Base-by-base conservation (phyloP, 176 grass and related monocot genomes). In the Bonia amplexicaulis region DNA sequence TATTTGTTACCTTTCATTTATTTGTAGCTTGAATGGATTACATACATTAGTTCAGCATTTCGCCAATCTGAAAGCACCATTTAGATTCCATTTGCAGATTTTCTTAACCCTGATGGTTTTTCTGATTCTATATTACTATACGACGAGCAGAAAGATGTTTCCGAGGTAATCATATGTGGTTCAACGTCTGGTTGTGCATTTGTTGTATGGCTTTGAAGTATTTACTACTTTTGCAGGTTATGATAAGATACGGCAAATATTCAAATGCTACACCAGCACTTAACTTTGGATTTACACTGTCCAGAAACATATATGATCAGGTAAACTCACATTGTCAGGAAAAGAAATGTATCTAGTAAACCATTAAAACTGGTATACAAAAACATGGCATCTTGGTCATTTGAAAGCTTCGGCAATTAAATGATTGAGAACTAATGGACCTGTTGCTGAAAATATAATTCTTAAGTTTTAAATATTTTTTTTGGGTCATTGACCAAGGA, bases 11-110 rank as follows among this genome's bases (percentile, higher is more conserved):
- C 65, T 76, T 12, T 20, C 69, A 46, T 60, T 66, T n/a, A 17
- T 87, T 31, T 82, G 29, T 15, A 82, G 61, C 39, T 73, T 17
- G 12, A 83, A 81, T 22, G 20, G 27, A 88, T 48, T 73, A 0
- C 27, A 52, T 74, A 29, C 16, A 52, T 62, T 58, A 9, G 61
- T 51, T 60, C 62, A 29, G 51, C 19, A 74, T 66, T 69, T 46
- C 44, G 22, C 76, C 31, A 80, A 65, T 37, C 78, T 91, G 74
- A 81, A 66, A 90, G 79, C 23, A 54, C 69, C 78, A 79, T 81
- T 80, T 89, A 97, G 95, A 82, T 94, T 54, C 95, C 95, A 82
- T 97, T 92, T 93, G 95, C 95, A 97, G 92, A 97, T 93, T 94
- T 94, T 84, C 86, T 97, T 71, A 97, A 97, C 81, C 88, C 93